Conservation (phyloP, 108 stramenopile genomes). For the Nitzschia sp. region DNA sequence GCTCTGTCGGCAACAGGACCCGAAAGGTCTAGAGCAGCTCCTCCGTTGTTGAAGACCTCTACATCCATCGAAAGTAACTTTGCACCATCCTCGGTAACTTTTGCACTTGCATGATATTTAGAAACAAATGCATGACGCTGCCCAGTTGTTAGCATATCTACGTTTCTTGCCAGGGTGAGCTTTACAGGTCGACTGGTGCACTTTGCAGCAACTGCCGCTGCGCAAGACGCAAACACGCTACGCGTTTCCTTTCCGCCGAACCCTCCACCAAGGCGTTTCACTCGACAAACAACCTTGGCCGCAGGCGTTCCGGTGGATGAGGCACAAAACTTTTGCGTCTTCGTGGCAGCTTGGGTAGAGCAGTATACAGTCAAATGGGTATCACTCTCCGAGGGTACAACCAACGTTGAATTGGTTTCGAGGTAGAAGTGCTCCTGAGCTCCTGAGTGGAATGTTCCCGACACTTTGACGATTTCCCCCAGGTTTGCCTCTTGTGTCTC, state of each 20-base stretch:
- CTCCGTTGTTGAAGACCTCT: conserved; percentile 86
- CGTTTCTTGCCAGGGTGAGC: conserved; percentile 86
- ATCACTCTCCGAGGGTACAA: conserved; percentile 83
- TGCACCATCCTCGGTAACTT: conserved; percentile 65
- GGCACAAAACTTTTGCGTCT: conserved; percentile 88
- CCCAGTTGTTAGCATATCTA: conserved; percentile 91
- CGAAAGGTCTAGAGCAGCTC: conserved; percentile 85
- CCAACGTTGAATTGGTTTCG: conserved; percentile 90
- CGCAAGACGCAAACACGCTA: conserved; percentile 83
- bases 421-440: conserved; percentile 97
- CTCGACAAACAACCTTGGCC: conserved; percentile 85
- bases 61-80: conserved; percentile 80
- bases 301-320: conserved; percentile 79
- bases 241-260: conserved; percentile 80
- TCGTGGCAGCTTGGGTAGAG: conserved; percentile 90
- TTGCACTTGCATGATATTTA: conserved; percentile 84
- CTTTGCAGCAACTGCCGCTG: conserved; percentile 90
- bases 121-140: conserved; percentile 81
- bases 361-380: conserved; percentile 83
- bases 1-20: conserved; percentile 90
- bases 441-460: conserved; percentile 75
- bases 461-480: conserved; percentile 64
- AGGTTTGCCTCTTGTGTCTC: conserved; percentile 25
- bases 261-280: conserved; percentile 95
- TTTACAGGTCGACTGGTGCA: conserved; percentile 76